Evolutionary conservation across 345 rosid species (phyloP).

Genomic region (Salix suchowensis): DNA sequence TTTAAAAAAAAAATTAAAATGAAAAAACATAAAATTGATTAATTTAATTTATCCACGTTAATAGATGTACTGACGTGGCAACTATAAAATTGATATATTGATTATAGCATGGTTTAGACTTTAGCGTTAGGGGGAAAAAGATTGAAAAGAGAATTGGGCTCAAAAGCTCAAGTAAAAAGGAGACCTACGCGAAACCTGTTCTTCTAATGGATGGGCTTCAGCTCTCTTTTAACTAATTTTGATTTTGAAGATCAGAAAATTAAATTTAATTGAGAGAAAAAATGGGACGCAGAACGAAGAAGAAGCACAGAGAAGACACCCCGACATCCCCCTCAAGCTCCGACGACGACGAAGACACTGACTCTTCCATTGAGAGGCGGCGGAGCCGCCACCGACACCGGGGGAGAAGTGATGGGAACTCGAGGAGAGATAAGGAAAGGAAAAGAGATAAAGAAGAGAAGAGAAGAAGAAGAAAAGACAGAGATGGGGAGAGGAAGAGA

Average conservation of each 20-base stretch:
- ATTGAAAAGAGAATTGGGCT: not conserved
- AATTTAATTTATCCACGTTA: too few species aligned
- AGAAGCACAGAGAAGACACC: slow-evolving; percentile 35
- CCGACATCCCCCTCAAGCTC: slow-evolving; percentile 34
- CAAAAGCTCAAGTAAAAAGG: not conserved
- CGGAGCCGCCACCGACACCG: slow-evolving; percentile 25
- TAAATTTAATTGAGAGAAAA: not conserved
- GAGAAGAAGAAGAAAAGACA: slow-evolving; percentile 32
- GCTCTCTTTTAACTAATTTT: not conserved
- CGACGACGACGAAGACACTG: slow-evolving; percentile 39
- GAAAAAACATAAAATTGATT: too few species aligned
- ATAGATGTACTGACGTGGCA: too few species aligned
- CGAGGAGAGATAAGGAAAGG: slow-evolving; percentile 54
- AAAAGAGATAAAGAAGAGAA: slow-evolving; percentile 37
- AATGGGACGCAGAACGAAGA: slow-evolving; percentile 33
- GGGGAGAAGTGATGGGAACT: slow-evolving; percentile 38
- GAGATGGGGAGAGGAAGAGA: slow-evolving; percentile 38
- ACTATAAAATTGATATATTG: too few species aligned
- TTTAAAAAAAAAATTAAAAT: too few species aligned
- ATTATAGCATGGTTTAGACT: too few species aligned
- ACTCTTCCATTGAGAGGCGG: slow-evolving; percentile 35
- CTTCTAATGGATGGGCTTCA: not conserved
- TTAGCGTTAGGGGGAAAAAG: too few species aligned
- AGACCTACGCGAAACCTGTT: too few species aligned
- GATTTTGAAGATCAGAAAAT: too few species aligned